A percentile compares a stretch with the other conserved stretches of the same genome.
Evolutionary conservation across 345 rosid species (phyloP).

Genomic region (Linum trigynum): DNA sequence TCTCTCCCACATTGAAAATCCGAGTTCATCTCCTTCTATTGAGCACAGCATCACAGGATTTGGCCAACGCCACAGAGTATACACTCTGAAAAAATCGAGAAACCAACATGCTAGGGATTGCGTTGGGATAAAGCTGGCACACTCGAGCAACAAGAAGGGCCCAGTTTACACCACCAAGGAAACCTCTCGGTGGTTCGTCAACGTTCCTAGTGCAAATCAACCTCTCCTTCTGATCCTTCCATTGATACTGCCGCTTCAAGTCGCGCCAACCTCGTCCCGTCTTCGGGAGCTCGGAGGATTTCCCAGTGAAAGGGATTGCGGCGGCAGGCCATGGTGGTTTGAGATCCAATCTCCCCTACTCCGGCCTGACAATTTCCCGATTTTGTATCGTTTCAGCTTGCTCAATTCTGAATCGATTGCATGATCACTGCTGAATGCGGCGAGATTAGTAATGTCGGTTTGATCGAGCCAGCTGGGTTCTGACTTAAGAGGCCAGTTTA

Average conservation of each 20-base stretch:
- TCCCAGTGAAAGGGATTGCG: too few species aligned
- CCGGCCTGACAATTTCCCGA: too few species aligned
- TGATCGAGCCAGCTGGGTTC: not conserved
- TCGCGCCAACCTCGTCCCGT: too few species aligned
- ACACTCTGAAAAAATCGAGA: constrained; percentile 62
- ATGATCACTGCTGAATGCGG: not conserved
- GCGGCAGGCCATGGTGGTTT: too few species aligned
- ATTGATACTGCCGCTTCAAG: too few species aligned
- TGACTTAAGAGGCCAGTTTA: not conserved
- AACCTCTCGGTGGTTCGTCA: constrained; percentile 22
- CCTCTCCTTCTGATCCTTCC: too few species aligned
- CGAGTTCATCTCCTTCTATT: constrained; percentile 49
- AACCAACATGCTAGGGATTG: constrained; percentile 61
- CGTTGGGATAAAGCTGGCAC: constrained; percentile 76
- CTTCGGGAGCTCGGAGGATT: too few species aligned
- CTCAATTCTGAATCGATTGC: too few species aligned
- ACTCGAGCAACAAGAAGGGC: constrained; percentile 65
- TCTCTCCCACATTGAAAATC: not conserved
- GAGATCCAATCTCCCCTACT: too few species aligned
- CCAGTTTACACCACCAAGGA: constrained; percentile 74
- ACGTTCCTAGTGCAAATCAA: too few species aligned
- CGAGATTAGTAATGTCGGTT: not conserved
- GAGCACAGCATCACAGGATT: constrained; percentile 74
- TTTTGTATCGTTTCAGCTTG: too few species aligned
- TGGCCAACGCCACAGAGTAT: constrained; percentile 75